Evolutionary conservation across 768 basidiomycete genomes (phyloP).

Genomic region (Pleurotus salmoneostramineus): DNA sequence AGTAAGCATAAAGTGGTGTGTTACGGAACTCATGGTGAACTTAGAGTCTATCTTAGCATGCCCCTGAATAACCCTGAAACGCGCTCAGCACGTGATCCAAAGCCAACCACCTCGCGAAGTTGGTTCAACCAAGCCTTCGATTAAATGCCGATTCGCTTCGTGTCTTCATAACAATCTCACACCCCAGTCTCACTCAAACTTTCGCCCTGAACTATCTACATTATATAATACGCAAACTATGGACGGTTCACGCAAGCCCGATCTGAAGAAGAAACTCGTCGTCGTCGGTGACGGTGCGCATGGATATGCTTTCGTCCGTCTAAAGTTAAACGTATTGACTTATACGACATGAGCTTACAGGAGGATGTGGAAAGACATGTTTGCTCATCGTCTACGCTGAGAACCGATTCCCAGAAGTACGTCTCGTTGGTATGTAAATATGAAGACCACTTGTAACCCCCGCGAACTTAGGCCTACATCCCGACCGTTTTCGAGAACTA

Average conservation of each 20-base stretch:
- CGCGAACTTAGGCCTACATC: constrained; percentile 66
- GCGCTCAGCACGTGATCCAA: too few relatives aligned
- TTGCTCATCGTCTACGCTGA: constrained; percentile 95
- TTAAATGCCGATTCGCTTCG: too few relatives aligned
- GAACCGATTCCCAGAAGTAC: constrained; percentile 93
- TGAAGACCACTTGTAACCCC: too few relatives aligned
- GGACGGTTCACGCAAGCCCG: constrained; percentile 52
- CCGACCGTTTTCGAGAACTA: constrained; percentile 96
- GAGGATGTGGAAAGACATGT: constrained; percentile 92
- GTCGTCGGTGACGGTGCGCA: constrained; percentile 82
- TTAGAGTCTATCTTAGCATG: too few relatives aligned
- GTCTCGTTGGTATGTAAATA: constrained; percentile 6
- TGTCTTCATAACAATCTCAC: not conserved
- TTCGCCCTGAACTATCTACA: not conserved
- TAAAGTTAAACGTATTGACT: not conserved
- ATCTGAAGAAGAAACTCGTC: constrained; percentile 83
- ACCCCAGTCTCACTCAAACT: not conserved
- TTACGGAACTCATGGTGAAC: too few relatives aligned
- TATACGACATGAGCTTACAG: constrained; percentile 26
- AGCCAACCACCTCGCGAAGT: too few relatives aligned
- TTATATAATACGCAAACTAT: constrained; percentile 13
- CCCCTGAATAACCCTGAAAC: too few relatives aligned
- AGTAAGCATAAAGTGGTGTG: too few relatives aligned
- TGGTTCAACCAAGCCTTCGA: too few relatives aligned
- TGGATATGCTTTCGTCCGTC: constrained; percentile 1